Base-by-base conservation (phyloP, 192 early-diverging fungal genomes). In the Gryganskiella cystojenkinii region DNA sequence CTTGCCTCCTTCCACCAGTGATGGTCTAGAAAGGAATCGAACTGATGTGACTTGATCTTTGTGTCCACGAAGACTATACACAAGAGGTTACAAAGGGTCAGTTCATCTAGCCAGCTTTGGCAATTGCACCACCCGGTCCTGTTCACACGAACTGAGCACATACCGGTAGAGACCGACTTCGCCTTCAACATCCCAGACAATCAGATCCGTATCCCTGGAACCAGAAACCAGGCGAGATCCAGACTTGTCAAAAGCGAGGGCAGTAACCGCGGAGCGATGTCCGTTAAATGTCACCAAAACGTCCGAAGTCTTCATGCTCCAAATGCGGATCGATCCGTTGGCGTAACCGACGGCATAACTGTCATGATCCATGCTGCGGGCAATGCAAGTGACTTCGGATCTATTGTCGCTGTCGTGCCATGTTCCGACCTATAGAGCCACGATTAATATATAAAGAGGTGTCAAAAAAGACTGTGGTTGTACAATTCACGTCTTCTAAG, bases 111-210 rank as follows among this genome's bases (percentile, higher is more conserved):
- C n/a, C n/a, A n/a, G n/a, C n/a, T n/a, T n/a, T n/a, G n/a, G n/a
- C n/a, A n/a, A n/a, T n/a, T n/a, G n/a, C n/a, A n/a, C n/a, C n/a
- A n/a, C n/a, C n/a, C n/a, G n/a, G n/a, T n/a, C n/a, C n/a, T n/a
- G n/a, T n/a, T 50, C 3, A 34, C 57, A 57, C 1, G 10, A 59
- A 25, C n/a, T 27, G 30, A 31, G 37, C 20, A 19, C 52, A 60
- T 65, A 81, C 79, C 79, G 71, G 74, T 87, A 94, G 67, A 98
- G 83, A 15, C 97, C 97, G 45, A 88, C 84, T 71, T 98, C 97
- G 27, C 92, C 92, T 28, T 98, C 89, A 7, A 97, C 85, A 70
- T 99, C 96, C 97, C 97, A 99, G 27, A 99, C 68, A 68, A 99
- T 92, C 31, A 99, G 65, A 80, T 99, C 95, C 6, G 96, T 99